A percentile compares a stretch with the other conserved stretches of the same genome.
phyloP scores from a whole-genome alignment of 2,329 filamentous ascomycete genomes.

The Talaromyces sp. region DNA sequence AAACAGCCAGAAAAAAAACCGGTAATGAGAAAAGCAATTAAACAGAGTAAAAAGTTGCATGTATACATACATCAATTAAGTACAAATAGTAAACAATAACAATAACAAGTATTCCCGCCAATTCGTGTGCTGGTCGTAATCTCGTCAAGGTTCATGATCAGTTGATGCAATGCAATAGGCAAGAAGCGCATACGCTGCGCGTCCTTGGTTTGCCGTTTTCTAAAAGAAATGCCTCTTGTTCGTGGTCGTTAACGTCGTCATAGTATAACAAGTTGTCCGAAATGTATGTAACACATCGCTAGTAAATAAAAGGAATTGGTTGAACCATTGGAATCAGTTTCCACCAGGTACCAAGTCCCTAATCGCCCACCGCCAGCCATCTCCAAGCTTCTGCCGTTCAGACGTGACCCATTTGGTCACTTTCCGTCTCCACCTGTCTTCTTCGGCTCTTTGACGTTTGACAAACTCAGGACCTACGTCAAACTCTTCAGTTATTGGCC shows the following conservation, averaged over 20 bases:
- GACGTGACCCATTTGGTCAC: conserved; percentile 76
- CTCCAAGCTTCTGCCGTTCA: conserved; percentile 43
- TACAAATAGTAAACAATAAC: conserved; percentile 1
- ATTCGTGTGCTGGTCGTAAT: conserved; percentile 11
- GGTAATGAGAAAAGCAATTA: background rate
- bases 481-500: conserved; percentile 91
- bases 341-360: conserved; percentile 38
- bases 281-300: conserved; percentile 9
- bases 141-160: conserved; percentile 9
- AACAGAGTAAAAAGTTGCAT: conserved; percentile 1
- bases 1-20: background rate
- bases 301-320: background rate
- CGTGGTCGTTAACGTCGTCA: conserved; percentile 6
- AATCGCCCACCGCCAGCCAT: conserved; percentile 73
- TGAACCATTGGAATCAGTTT: background rate
- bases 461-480: conserved; percentile 96
- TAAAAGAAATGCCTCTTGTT: background rate
- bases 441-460: conserved; percentile 80
- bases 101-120: background rate
- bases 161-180: conserved; percentile 9
- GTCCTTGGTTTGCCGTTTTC: background rate
- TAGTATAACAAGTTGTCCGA: conserved; percentile 3
- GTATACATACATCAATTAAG: background rate
- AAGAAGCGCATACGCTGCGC: conserved; percentile 5
- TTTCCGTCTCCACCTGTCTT: conserved; percentile 83